phyloP scores from a whole-genome alignment of 2,329 filamentous ascomycete genomes.

The Pyrenochaeta sp. region DNA sequence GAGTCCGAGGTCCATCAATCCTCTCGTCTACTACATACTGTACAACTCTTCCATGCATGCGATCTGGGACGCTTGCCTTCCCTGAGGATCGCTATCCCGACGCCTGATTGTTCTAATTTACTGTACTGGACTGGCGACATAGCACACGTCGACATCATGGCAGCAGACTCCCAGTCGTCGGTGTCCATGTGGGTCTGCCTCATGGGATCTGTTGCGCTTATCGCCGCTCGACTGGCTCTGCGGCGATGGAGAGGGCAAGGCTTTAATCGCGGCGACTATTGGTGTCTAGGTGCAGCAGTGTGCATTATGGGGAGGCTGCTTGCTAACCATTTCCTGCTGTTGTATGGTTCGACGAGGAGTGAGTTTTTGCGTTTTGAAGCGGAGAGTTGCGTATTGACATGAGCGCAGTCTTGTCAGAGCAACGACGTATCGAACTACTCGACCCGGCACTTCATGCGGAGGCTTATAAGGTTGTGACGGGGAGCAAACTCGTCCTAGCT shows the following conservation, averaged over 20 bases:
- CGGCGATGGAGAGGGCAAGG: conserved; percentile 19
- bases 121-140: background rate
- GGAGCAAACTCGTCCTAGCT: conserved; percentile 23
- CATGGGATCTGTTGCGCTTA: conserved; percentile 20
- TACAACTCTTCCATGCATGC: background rate
- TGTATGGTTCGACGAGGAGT: conserved; percentile 29
- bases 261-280: conserved; percentile 25
- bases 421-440: conserved; percentile 13
- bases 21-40: background rate
- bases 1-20: background rate
- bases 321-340: conserved; percentile 20
- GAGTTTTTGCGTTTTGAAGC: background rate
- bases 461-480: conserved; percentile 8
- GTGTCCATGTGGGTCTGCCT: conserved; percentile 25
- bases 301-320: conserved; percentile 19
- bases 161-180: conserved; percentile 9
- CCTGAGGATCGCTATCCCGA: background rate
- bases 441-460: conserved; percentile 5
- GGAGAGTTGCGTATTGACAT: conserved; percentile 1
- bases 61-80: background rate
- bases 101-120: background rate
- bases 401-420: conserved; percentile 10
- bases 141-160: conserved; percentile 1
- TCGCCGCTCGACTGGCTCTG: conserved; percentile 17
- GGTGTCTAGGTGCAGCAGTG: conserved; percentile 21